Conservation (phyloP, 176 grass and related monocot species). For the Zizania latifolia region DNA sequence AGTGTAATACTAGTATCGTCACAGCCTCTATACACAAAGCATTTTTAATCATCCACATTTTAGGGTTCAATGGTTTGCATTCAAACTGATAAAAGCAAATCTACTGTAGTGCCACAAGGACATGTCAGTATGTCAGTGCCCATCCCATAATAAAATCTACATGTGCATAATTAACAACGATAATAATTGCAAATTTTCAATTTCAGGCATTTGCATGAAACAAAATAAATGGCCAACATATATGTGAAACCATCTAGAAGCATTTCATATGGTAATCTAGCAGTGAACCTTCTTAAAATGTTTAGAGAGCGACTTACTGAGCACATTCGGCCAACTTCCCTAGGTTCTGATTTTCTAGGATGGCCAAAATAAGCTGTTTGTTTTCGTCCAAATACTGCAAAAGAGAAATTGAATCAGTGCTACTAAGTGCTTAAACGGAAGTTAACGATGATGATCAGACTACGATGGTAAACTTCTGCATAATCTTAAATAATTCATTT, state of each 20-base stretch:
- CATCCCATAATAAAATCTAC: not conserved
- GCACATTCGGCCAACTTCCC: slow-evolving; percentile 94
- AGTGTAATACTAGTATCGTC: not conserved
- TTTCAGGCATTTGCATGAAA: no score
- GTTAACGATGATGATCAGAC: not conserved
- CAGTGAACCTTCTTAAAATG: not conserved
- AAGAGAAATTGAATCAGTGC: slow-evolving; percentile 15
- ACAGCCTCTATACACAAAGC: not conserved
- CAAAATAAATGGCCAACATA: no score
- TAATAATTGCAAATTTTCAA: not conserved
- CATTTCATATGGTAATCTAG: not conserved
- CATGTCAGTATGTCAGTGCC: not conserved
- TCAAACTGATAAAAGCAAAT: not conserved
- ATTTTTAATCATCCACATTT: not conserved
- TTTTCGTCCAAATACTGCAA: slow-evolving; percentile 96
- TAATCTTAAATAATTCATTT: not conserved
- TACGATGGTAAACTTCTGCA: not conserved
- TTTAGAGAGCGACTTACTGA: slow-evolving; percentile 59
- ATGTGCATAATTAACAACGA: not conserved
- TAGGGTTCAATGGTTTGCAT: not conserved
- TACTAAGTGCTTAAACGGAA: slow-evolving; percentile 1
- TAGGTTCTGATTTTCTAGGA: slow-evolving; percentile 89
- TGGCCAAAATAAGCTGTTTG: slow-evolving; percentile 95
- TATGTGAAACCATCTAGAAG: no score
- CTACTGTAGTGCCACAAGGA: not conserved